Percentiles rank a stretch among this genome's conserved stretches.
Conservation (phyloP, 2,329 filamentous ascomycete genomes). For the Fonsecaea pedrosoi region DNA sequence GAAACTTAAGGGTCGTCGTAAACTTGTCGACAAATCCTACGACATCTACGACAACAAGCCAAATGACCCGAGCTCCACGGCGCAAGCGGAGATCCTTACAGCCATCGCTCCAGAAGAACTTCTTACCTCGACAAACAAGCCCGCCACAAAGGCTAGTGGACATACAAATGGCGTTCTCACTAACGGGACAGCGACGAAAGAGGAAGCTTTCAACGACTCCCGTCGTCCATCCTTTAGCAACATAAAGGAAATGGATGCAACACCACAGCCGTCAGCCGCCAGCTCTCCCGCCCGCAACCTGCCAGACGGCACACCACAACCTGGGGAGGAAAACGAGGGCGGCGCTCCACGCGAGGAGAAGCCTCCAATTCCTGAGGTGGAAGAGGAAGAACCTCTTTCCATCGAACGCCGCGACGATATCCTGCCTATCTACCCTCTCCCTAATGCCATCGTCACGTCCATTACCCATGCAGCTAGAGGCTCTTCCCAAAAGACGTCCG, state of each 20-base stretch:
- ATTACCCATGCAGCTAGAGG: constrained; percentile 85
- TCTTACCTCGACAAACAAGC: constrained; percentile 39
- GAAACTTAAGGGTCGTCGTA: constrained; percentile 81
- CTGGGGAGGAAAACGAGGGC: constrained; percentile 11
- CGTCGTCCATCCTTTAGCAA: constrained; percentile 68
- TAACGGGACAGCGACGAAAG: constrained; percentile 54
- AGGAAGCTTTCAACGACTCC: constrained; percentile 67
- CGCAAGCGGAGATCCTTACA: constrained; percentile 73
- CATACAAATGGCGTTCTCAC: constrained; percentile 28
- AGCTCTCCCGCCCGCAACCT: constrained; percentile 80
- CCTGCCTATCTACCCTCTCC: constrained; percentile 81
- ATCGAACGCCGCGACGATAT: constrained; percentile 75
- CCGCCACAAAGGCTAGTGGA: constrained; percentile 46
- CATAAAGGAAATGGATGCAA: constrained; percentile 70
- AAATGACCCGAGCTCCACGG: constrained; percentile 85
- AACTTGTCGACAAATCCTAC: constrained; percentile 83
- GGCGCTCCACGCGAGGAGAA: constrained; percentile 32
- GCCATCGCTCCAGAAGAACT: constrained; percentile 53
- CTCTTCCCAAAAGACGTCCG: constrained; percentile 90
- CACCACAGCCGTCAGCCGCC: constrained; percentile 83
- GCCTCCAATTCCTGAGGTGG: constrained; percentile 30
- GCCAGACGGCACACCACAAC: constrained; percentile 56
- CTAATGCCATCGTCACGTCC: constrained; percentile 86
- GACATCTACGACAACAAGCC: constrained; percentile 93
- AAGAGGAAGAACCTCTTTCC: constrained; percentile 49